Evolutionary conservation across 768 basidiomycete species (phyloP), one percentile per base, ranked within the genome.

Genomic region (Kockovaella imperatae): DNA sequence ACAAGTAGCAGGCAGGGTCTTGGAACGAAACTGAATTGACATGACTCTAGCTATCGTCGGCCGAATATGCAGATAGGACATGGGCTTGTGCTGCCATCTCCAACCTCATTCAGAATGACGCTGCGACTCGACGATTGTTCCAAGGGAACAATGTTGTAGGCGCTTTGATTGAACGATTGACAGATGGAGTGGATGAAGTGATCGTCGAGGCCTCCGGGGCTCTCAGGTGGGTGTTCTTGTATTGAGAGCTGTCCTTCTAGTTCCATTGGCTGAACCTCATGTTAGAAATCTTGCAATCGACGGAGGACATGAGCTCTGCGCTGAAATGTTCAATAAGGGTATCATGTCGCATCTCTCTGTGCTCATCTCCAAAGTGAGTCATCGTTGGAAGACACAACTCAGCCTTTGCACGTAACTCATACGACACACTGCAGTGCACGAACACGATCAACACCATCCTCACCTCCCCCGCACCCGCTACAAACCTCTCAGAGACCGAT

Each of bases 81-180:
- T 95, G 88, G 90, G 88, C 90, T 3, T 93, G 90, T 68, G 88
- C 90, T 20, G 89, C 90, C 1, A 84, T 93, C n/a, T 89, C 87
- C 10, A 93, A 87, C 69, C 75, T 96, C 41, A 93, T 93, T 53
- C 86, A 90, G 68, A 93, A 93, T 57, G 91, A 96, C 69, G 84
- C 90, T 17, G 87, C 87, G 5, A 95, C 91, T 13, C 76, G 91
- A 52, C 74, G 91, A 54, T 73, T 96, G 59, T 77, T 96, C 17
- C 90, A 93, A 64, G 85, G 86, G 24, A 88, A 86, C 73, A 88
- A 90, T 67, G 77, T 93, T 29, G 86, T 96, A 29, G 87, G 86
- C 4, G 80, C 79, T 25, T 73, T 95, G 59, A 89, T 95, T 62
- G 81, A 80, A 7, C 78, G 90, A n/a, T 74, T 95, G 39, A 84